A percentile compares a stretch with the other conserved stretches of the same genome.
phyloP scores from a whole-genome alignment of 495 filamentous ascomycete species.

The Physcia stellaris region DNA sequence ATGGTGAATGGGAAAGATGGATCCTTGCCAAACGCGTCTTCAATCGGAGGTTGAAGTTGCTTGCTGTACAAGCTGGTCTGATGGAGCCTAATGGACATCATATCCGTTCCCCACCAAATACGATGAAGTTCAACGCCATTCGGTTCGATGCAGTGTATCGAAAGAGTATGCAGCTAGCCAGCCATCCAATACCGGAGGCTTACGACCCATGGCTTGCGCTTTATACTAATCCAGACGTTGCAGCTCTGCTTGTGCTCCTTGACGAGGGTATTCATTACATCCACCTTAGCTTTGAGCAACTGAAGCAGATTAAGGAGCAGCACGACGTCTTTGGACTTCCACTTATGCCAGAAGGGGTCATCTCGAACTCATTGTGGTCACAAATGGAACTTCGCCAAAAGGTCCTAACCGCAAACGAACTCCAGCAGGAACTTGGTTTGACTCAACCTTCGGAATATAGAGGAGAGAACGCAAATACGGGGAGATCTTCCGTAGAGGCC shows the following conservation, averaged over 20 bases:
- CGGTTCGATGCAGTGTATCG: constrained; percentile 35
- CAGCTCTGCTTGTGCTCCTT: constrained; percentile 40
- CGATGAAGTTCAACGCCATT: constrained; percentile 27
- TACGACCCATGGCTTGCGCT: constrained; percentile 29
- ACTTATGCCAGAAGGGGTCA: constrained; percentile 38
- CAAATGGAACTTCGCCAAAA: constrained; percentile 39
- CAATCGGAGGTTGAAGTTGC: constrained; percentile 33
- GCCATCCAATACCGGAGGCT: constrained; percentile 23
- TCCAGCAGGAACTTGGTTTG: constrained; percentile 32
- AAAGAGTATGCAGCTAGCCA: constrained; percentile 19
- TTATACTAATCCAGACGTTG: constrained; percentile 37
- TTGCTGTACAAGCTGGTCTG: constrained; percentile 29
- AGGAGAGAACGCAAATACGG: constrained; percentile 4
- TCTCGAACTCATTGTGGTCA: constrained; percentile 42
- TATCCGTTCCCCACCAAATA: constrained; percentile 23
- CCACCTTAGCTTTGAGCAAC: constrained; percentile 45
- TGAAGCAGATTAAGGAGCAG: constrained; percentile 37
- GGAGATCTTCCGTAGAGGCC: constrained; percentile 4
- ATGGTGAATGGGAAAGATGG: constrained; percentile 46
- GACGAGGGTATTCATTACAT: constrained; percentile 48
- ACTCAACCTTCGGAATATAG: constrained; percentile 18
- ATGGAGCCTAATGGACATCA: constrained; percentile 21
- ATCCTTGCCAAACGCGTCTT: constrained; percentile 38
- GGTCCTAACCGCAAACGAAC: constrained; percentile 39
- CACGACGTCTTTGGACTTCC: constrained; percentile 39